These are phyloP conservation scores for Porodaedalea pini DNA, from an alignment of 1,284 basidiomycete species.

Conservation along the genomic window DNA sequence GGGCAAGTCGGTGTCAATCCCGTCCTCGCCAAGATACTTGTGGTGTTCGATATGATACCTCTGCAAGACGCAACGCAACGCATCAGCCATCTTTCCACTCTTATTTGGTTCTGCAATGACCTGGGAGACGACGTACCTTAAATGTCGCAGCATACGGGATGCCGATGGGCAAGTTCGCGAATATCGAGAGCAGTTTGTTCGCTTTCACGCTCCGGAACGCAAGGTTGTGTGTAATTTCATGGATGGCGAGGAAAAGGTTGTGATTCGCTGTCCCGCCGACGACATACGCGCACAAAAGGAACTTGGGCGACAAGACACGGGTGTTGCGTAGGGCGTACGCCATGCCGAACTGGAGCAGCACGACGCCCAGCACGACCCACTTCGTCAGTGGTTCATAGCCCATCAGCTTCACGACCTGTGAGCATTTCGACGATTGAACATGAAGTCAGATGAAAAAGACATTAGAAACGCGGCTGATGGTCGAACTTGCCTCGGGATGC, in stretches of 20 bases:
- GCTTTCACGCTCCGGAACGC: constrained; percentile 82
- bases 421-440: neutral
- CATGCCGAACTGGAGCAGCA: constrained; percentile 68
- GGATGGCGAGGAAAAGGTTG: constrained; percentile 95
- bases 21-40: constrained; percentile 94
- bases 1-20: constrained; percentile 93
- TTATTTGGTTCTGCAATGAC: neutral
- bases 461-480: neutral
- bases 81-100: neutral
- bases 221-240: constrained; percentile 98
- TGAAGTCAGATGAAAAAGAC: neutral
- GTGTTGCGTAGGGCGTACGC: constrained; percentile 67
- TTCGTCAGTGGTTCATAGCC: constrained; percentile 90
- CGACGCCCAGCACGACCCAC: constrained; percentile 80
- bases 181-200: constrained; percentile 87
- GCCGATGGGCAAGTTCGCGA: constrained; percentile 90
- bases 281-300: constrained; percentile 78
- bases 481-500: constrained; percentile 78
- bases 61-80: constrained; percentile 33
- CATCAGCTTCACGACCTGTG: constrained; percentile 89
- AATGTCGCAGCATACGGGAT: constrained; percentile 95
- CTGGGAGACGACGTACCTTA: constrained; percentile 56
- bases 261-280: constrained; percentile 96
- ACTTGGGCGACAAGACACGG: constrained; percentile 65
- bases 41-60: constrained; percentile 94